Percentiles rank a stretch among this genome's conserved stretches.
Evolutionary conservation across 192 early-diverging fungal species (phyloP).

Genomic region (Coemansia sp.): DNA sequence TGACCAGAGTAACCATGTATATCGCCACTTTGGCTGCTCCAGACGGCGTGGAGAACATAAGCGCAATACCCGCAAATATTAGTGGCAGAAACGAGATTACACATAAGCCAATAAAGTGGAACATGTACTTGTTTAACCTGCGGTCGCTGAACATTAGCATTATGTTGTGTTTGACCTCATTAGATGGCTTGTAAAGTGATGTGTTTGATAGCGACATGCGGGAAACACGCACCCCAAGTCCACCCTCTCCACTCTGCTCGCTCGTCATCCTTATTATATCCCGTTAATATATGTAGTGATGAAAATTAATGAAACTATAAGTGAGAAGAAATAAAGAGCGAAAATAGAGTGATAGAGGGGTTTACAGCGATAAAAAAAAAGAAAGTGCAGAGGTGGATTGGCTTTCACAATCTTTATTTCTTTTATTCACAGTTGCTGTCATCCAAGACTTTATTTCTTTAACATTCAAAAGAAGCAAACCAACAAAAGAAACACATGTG

Average conservation of each 20-base stretch:
- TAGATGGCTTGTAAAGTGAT: not conserved
- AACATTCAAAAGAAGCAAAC: not conserved
- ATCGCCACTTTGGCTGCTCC: slow-evolving; percentile 26
- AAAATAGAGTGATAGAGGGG: not conserved
- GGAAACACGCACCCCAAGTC: slow-evolving; percentile 2
- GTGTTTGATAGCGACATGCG: slow-evolving; percentile 10
- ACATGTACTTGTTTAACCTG: slow-evolving; percentile 13
- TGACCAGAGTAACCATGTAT: slow-evolving; percentile 22
- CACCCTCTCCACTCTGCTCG: too few relatives aligned
- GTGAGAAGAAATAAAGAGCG: not conserved
- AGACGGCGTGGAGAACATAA: slow-evolving; percentile 27
- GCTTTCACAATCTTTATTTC: not conserved
- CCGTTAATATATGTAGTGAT: not conserved
- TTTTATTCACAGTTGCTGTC: not conserved
- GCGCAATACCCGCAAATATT: slow-evolving; percentile 35
- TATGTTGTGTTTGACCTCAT: slow-evolving; percentile 5
- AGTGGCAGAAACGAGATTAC: slow-evolving; percentile 31
- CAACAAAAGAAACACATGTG: not conserved
- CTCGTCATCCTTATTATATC: not conserved
- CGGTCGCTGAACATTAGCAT: slow-evolving; percentile 14
- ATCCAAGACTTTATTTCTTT: not conserved
- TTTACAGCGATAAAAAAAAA: not conserved
- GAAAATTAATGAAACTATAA: not conserved
- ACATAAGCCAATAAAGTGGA: slow-evolving; percentile 16
- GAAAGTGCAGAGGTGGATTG: too few relatives aligned